Conservation (phyloP, 257 asterid species). For the Anisodus acutangulus region DNA sequence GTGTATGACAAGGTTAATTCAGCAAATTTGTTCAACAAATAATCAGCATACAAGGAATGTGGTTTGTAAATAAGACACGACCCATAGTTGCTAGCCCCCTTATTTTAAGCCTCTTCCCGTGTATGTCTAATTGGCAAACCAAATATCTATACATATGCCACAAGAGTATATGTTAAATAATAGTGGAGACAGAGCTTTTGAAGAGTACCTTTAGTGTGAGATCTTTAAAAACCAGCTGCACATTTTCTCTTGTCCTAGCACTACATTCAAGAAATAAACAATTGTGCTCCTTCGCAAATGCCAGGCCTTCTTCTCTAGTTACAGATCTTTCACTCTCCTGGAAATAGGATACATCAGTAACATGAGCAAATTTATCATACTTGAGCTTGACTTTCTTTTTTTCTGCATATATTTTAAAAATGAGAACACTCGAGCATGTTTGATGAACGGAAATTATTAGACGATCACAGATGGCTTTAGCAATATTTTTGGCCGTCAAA, state of each 20-base stretch:
- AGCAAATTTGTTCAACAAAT: neutral
- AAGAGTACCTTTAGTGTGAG: constrained; percentile 66
- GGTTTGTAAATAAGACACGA: neutral
- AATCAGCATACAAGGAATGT: neutral
- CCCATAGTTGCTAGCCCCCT: neutral
- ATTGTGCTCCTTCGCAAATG: constrained; percentile 63
- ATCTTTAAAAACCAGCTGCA: constrained; percentile 71
- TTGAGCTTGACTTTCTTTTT: neutral
- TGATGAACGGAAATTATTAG: neutral
- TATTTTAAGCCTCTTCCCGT: neutral
- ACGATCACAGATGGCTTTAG: neutral
- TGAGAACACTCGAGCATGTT: neutral
- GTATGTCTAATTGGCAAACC: neutral
- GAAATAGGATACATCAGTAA: constrained; percentile 29
- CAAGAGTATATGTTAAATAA: neutral
- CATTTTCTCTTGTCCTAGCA: constrained; percentile 81
- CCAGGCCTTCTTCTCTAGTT: constrained; percentile 73
- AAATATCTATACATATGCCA: neutral
- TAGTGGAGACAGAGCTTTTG: neutral
- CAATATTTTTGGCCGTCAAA: neutral
- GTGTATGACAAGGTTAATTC: neutral
- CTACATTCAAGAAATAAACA: constrained; percentile 80
- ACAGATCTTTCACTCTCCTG: constrained; percentile 86
- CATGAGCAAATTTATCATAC: neutral
- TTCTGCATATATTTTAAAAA: neutral